Base-by-base conservation (phyloP, 805 yeast genomes). In the Candida easanensis region DNA sequence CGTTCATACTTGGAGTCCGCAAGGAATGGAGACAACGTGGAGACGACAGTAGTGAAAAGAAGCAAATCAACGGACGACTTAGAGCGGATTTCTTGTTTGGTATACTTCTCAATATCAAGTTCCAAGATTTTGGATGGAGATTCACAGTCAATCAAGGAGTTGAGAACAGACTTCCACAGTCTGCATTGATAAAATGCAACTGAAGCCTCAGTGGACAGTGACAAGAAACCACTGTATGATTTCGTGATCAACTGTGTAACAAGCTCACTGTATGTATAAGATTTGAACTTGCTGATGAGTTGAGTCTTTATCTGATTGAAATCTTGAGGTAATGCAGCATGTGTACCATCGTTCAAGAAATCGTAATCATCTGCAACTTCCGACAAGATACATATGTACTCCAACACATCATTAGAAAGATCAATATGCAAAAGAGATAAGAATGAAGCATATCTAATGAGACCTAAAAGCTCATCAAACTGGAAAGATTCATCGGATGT, bases 1-100 rank as follows among this genome's bases (percentile, higher is more conserved):
- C 81, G 70, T 15, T 74, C 81, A 26, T 77, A 67, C 28, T 66
- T 63, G 0, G 62, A 45, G 9, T 71, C 57, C 0, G 62, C 40
- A 1, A 70, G 53, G 26, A 73, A 58, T 22, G 70, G 71, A 8
- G 64, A 61, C 6, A 64, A 48, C 2, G 66, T 54, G 1, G 65
- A 48, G 1, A 70, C 26, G 7, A 74, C 54, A 10, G 77, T 60
- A 2, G 69, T 46, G 17, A 52, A 47, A 11, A 23, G 17, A 31
- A 56, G 30, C 5, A 60, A 21, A 13, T 48, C 51, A 1, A 61
- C 5, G 60, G 52, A 33, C 55, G 69, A 40, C 63, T 51, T 20
- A 67, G 76, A 18, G 39, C 70, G 44, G 51, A 60, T 36, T 64
- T 56, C 38, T 42, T 59, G 41, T 59, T 65, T 49, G 57, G 70